Percentiles rank a stretch among this genome's conserved stretches.
Conservation (phyloP, 306 rosid genomes). For the Castanea crenata region DNA sequence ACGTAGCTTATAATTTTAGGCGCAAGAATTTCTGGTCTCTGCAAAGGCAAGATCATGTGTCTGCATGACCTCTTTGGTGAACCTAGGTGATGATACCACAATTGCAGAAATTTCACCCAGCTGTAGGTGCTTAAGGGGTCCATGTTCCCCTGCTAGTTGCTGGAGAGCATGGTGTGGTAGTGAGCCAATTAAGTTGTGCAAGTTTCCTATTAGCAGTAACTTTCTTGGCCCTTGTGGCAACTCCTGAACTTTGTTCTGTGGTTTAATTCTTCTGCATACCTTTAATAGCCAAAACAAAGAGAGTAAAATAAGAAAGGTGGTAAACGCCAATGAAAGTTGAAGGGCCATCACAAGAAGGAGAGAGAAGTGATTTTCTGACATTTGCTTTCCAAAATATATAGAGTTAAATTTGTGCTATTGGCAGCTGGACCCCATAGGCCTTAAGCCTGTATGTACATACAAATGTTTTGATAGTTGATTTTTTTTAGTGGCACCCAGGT, state of each 20-base stretch:
- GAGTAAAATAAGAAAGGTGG: background rate
- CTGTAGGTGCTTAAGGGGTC: slow-evolving; percentile 48
- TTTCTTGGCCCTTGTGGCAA: too few relatives aligned
- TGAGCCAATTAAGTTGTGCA: slow-evolving; percentile 20
- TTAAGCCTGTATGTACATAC: too few relatives aligned
- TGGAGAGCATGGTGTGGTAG: slow-evolving; percentile 12
- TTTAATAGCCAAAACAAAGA: background rate
- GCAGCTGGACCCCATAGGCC: too few relatives aligned
- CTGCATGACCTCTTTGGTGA: background rate
- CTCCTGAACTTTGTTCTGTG: background rate
- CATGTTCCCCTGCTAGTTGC: slow-evolving; percentile 34
- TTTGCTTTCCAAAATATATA: too few relatives aligned
- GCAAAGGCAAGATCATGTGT: background rate
- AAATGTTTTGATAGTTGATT: too few relatives aligned
- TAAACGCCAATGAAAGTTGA: background rate
- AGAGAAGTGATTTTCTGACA: too few relatives aligned
- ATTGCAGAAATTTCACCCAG: slow-evolving; percentile 38
- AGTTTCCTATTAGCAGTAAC: slow-evolving; percentile 27
- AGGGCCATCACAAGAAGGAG: background rate
- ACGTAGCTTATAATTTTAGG: background rate
- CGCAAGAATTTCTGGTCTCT: background rate
- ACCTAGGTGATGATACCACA: slow-evolving; percentile 37
- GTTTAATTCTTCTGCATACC: background rate
- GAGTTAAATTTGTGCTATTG: too few relatives aligned
- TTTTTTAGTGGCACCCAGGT: too few relatives aligned